Conservation (phyloP, 345 rosid genomes). For the Kandelia obovata region DNA sequence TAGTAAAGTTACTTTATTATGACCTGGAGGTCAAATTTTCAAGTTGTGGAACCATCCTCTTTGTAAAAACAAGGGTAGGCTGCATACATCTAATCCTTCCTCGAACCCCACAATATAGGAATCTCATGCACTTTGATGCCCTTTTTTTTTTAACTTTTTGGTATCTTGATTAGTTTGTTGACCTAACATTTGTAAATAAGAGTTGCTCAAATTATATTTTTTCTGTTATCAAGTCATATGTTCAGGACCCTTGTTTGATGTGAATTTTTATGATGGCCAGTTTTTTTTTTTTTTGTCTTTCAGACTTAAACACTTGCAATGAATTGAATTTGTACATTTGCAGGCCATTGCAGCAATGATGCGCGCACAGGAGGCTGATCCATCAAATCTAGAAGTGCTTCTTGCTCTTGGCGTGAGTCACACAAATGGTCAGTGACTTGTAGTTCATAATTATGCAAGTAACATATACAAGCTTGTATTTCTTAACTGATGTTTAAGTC, state of each 20-base stretch:
- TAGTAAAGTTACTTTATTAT: too few relatives aligned
- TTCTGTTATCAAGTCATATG: neutral
- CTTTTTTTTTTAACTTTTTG: neutral
- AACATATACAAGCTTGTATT: neutral
- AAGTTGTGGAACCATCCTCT: too few relatives aligned
- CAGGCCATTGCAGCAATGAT: slow-evolving; percentile 99
- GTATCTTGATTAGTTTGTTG: neutral
- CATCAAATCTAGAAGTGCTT: slow-evolving; percentile 93
- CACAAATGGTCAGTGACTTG: slow-evolving; percentile 76
- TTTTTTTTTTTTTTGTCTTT: too few relatives aligned
- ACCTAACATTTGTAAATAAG: neutral
- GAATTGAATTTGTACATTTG: slow-evolving; percentile 19
- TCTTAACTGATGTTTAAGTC: neutral
- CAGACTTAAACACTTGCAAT: neutral
- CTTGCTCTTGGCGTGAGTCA: slow-evolving; percentile 99
- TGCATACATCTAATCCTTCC: too few relatives aligned
- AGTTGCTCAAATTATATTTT: neutral
- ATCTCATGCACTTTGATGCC: too few relatives aligned
- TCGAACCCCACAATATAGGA: too few relatives aligned
- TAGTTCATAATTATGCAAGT: neutral
- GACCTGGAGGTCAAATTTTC: too few relatives aligned
- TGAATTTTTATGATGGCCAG: neutral
- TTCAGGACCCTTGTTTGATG: neutral
- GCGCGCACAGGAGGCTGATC: slow-evolving; percentile 97
- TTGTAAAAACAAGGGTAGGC: too few relatives aligned